Evolutionary conservation across 192 early-diverging fungal genomes (phyloP), one percentile per base, ranked within the genome.

Genomic region (Entomortierella lignicola): DNA sequence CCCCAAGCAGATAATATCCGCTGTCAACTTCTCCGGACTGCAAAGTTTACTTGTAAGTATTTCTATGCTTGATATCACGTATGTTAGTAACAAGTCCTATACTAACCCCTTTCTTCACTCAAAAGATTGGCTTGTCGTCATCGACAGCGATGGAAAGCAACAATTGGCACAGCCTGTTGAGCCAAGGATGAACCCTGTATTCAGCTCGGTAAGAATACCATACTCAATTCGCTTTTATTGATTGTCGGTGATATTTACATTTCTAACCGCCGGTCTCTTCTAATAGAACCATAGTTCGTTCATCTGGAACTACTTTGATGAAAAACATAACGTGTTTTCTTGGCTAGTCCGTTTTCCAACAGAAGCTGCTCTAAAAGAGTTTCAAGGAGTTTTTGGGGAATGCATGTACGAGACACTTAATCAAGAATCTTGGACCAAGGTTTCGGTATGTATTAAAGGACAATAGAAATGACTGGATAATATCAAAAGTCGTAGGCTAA

Each of bases 231-330:
- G 39, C 39, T 42, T n/a, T n/a, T n/a, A n/a, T n/a, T n/a, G n/a
- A 37, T 37, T 10, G 34, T 37, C 34, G 10, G 17, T 47, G 15
- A 47, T 12, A 15, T 47, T 47, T n/a, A n/a, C 44, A 4, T 51
- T 20, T 32, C 4, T 34, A 13, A 17, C 15, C 20, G 5, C 17
- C 20, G 30, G 27, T 18, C 57, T 1, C 26, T 12, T 44, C 41
- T 15, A 29, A 54, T 62, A 86, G 53, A 84, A 89, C 67, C 82
- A 89, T 52, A 64, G 52, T 18, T 91, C 93, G n/a, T 91, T 96
- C 51, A 91, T 94, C 54, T 98, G 94, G 94, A 89, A 91, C 75
- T 93, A 90, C 70, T 88, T 87, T 79, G 89, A 93, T 32, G 81
- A 82, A 7, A 64, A 71, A 18, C 41, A 63, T 15, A 67, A 77